Percentiles rank a stretch among this genome's conserved stretches.
phyloP scores from a whole-genome alignment of 805 yeast genomes.

The Pachysolen tannophilus region DNA sequence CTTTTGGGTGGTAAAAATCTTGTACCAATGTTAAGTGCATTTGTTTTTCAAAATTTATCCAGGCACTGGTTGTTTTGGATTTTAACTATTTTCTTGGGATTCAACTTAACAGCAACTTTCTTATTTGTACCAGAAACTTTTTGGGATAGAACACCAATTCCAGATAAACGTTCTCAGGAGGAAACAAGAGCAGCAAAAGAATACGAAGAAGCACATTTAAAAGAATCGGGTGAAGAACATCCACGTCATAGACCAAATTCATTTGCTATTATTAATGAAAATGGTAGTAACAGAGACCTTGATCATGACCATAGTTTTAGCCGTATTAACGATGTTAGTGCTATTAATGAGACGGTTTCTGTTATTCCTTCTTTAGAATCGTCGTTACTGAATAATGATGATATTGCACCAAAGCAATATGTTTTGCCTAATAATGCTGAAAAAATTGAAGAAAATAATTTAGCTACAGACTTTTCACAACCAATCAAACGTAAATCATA shows the following conservation, averaged over 20 bases:
- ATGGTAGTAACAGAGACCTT: not conserved
- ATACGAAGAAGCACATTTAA: slow-evolving; percentile 15
- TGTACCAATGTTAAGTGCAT: slow-evolving; percentile 47
- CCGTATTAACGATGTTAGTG: not conserved
- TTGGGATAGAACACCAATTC: slow-evolving; percentile 49
- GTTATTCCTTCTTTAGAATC: not conserved
- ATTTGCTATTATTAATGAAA: slow-evolving; percentile 1
- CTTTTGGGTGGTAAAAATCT: slow-evolving; percentile 51
- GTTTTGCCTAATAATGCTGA: not conserved
- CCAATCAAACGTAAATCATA: slow-evolving; percentile 13
- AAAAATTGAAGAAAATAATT: not conserved
- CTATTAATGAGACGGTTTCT: not conserved
- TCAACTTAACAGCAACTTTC: slow-evolving; percentile 33
- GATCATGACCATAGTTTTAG: slow-evolving; percentile 2
- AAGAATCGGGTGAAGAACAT: not conserved
- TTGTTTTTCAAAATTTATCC: slow-evolving; percentile 37
- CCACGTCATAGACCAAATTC: slow-evolving; percentile 3
- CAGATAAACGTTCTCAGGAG: slow-evolving; percentile 34
- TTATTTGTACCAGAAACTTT: slow-evolving; percentile 59
- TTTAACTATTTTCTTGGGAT: slow-evolving; percentile 42
- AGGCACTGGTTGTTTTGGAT: slow-evolving; percentile 62
- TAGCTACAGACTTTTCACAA: not conserved
- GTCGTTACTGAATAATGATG: not conserved
- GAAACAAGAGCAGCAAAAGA: slow-evolving; percentile 41
- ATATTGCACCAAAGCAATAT: not conserved